Percentiles rank a stretch among this genome's conserved stretches.
Evolutionary conservation across 116 monocot genomes (phyloP).

Genomic region (Thalassia testudinum): DNA sequence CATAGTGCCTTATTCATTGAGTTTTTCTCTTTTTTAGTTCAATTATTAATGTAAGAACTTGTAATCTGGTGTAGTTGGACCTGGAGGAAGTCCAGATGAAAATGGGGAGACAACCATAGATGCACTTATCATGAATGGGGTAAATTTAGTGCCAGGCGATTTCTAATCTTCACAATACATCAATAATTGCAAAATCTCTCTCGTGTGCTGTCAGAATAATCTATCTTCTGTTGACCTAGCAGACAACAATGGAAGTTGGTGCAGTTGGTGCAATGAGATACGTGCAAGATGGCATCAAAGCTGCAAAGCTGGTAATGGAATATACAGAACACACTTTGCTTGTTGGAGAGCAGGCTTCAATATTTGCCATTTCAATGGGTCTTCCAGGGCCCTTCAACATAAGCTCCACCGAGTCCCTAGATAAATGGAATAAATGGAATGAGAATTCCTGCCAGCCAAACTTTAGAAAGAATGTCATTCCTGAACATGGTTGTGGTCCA

Average conservation of each 20-base stretch:
- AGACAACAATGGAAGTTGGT: conserved; percentile 91
- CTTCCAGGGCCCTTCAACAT: conserved; percentile 78
- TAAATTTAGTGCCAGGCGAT: conserved; percentile 9
- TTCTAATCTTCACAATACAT: neutral
- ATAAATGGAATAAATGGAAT: conserved; percentile 75
- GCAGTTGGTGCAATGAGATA: conserved; percentile 91
- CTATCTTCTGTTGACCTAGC: neutral
- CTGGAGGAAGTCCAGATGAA: conserved; percentile 94
- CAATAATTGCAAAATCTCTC: neutral
- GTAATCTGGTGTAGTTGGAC: conserved; percentile 45
- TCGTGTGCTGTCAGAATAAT: too few species aligned
- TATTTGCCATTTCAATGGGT: conserved; percentile 91
- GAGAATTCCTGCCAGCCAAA: conserved; percentile 62
- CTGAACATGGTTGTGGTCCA: conserved; percentile 55
- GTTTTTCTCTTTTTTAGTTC: too few species aligned
- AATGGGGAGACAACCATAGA: conserved; percentile 97
- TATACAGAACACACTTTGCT: conserved; percentile 72
- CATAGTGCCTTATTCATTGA: too few species aligned
- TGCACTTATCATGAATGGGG: conserved; percentile 73
- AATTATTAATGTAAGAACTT: too few species aligned
- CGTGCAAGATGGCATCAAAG: conserved; percentile 85
- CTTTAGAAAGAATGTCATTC: conserved; percentile 70
- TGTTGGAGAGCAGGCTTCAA: conserved; percentile 79
- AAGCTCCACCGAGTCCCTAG: conserved; percentile 62
- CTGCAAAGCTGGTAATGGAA: conserved; percentile 83